phyloP scores from a whole-genome alignment of 805 yeast species.

The Cyberlindnera sargentensis region DNA sequence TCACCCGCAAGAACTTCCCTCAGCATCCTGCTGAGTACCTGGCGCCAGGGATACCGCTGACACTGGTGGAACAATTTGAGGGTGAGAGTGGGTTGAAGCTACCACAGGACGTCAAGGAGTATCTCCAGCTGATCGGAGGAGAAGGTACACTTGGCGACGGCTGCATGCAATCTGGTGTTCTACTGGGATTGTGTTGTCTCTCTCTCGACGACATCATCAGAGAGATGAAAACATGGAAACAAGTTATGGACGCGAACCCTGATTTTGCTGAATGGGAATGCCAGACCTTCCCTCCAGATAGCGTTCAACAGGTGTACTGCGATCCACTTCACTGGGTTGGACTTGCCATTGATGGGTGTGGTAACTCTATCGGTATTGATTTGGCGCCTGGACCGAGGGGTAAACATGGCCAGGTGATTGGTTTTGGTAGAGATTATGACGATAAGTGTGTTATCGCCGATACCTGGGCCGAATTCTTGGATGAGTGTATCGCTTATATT shows the following conservation, averaged over 20 bases:
- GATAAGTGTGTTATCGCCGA: conserved; percentile 80
- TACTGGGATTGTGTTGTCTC: neutral
- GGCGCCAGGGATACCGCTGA: neutral
- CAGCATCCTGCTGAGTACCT: neutral
- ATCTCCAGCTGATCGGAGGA: conserved; percentile 5
- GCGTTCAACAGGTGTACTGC: conserved; percentile 70
- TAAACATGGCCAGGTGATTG: conserved; percentile 81
- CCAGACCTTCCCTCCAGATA: conserved; percentile 58
- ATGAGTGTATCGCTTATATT: neutral
- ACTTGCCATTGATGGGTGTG: conserved; percentile 76
- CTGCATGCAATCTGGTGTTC: neutral
- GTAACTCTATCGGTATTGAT: conserved; percentile 89
- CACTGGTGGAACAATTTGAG: conserved; percentile 1
- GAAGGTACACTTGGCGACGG: conserved; percentile 1
- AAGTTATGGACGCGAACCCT: conserved; percentile 1
- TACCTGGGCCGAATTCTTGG: conserved; percentile 81
- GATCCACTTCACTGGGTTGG: conserved; percentile 87
- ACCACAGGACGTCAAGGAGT: conserved; percentile 5
- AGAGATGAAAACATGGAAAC: conserved; percentile 1
- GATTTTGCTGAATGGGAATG: conserved; percentile 1
- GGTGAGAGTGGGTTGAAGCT: conserved; percentile 38
- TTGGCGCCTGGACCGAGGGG: conserved; percentile 76
- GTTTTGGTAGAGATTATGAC: conserved; percentile 93
- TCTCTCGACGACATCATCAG: conserved; percentile 1
- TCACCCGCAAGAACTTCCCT: neutral